A percentile compares a stretch with the other conserved stretches of the same genome.
Conservation (phyloP, 371 early-diverging fungal species). For the Parasitella parasitica region DNA sequence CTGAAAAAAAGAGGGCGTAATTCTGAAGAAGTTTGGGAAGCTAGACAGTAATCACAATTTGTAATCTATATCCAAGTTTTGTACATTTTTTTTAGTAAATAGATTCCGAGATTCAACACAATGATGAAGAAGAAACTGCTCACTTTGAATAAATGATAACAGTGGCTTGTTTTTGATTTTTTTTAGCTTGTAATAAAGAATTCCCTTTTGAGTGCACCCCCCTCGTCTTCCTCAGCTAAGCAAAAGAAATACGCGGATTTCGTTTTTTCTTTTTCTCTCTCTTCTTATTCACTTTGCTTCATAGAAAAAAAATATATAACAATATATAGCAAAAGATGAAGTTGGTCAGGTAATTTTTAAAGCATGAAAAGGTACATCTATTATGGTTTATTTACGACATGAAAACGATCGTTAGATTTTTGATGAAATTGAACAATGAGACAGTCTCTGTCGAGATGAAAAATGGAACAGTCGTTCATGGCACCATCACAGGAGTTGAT, state of each 20-base stretch:
- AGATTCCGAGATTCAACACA: neutral
- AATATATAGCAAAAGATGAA: conserved; percentile 15
- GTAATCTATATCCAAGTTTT: neutral
- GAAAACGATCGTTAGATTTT: conserved; percentile 63
- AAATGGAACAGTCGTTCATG: conserved; percentile 94
- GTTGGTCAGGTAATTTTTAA: conserved; percentile 19
- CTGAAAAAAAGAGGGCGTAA: conserved; percentile 22
- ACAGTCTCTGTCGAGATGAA: conserved; percentile 96
- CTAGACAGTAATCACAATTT: conserved; percentile 53
- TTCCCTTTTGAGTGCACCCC: neutral
- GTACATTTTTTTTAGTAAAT: neutral
- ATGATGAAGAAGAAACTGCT: neutral
- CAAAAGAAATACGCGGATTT: neutral
- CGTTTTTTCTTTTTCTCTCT: neutral
- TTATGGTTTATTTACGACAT: neutral
- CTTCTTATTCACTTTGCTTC: neutral
- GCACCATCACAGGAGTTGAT: conserved; percentile 95
- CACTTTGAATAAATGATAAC: neutral
- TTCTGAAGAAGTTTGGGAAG: conserved; percentile 49
- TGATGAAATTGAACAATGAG: conserved; percentile 95
- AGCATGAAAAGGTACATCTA: neutral
- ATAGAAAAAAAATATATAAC: neutral
- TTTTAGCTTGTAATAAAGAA: neutral
- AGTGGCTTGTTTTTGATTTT: neutral
- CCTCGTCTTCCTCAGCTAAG: neutral